Conservation (phyloP, 169 alveolate species). For the Condylostoma magnum region DNA sequence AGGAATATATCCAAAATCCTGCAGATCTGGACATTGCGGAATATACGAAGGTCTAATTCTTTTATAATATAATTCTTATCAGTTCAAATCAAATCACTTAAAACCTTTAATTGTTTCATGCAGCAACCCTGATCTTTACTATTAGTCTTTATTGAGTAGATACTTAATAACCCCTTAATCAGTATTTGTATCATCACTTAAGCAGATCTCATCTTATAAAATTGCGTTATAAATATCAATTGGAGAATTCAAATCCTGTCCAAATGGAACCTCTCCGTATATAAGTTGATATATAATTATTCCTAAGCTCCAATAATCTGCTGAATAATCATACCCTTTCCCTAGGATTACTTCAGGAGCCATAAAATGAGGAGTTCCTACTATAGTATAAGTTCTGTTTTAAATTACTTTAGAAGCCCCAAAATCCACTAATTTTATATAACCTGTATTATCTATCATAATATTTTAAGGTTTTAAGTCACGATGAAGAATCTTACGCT, state of each 20-base stretch:
- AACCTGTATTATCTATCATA: conserved; percentile 57
- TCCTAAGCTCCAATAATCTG: conserved; percentile 53
- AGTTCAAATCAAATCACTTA: no score
- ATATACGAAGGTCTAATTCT: no score
- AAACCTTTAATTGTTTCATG: no score
- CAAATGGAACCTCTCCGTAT: conserved; percentile 54
- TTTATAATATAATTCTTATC: no score
- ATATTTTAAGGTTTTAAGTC: conserved; percentile 72
- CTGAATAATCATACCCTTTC: conserved; percentile 36
- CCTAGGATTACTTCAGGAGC: conserved; percentile 60
- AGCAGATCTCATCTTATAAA: conserved; percentile 27
- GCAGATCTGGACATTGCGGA: no score
- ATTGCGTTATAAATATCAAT: conserved; percentile 39
- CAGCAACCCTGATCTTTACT: no score
- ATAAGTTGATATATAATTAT: conserved; percentile 42
- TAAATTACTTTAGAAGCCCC: conserved; percentile 56
- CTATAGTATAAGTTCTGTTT: conserved; percentile 27
- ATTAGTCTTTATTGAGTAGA: no score
- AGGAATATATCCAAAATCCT: no score
- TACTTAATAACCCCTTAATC: no score
- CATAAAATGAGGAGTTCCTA: conserved; percentile 56
- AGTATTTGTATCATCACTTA: no score
- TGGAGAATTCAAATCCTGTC: conserved; percentile 37
- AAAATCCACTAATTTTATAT: conserved; percentile 58
- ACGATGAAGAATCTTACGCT: conserved; percentile 41